These are phyloP conservation scores for Rosellinia necatrix DNA, from an alignment of 2,329 filamentous ascomycete species.

Conservation along the genomic window DNA sequence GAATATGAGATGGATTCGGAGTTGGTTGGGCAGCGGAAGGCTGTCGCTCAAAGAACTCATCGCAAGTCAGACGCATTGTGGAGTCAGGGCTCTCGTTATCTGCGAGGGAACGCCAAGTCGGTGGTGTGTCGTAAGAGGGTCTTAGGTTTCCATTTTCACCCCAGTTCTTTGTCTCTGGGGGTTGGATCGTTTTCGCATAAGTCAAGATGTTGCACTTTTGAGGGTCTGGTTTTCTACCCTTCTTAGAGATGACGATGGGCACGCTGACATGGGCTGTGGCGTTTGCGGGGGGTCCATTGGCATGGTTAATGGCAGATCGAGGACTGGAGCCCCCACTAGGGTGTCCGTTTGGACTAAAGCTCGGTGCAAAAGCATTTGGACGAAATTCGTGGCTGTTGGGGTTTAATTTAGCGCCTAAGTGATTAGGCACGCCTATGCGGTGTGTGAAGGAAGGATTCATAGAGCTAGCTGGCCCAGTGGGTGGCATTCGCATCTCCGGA, in stretches of 20 bases:
- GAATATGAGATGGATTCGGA: slow-evolving; percentile 69
- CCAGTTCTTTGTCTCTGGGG: slow-evolving; percentile 64
- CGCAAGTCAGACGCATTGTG: slow-evolving; percentile 70
- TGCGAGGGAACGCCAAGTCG: slow-evolving; percentile 77
- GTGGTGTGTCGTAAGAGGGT: slow-evolving; percentile 80
- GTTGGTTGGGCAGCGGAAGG: slow-evolving; percentile 66
- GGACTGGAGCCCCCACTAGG: slow-evolving; percentile 76
- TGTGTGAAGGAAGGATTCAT: slow-evolving; percentile 58
- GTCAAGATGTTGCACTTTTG: slow-evolving; percentile 66
- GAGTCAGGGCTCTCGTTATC: slow-evolving; percentile 73
- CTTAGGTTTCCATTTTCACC: slow-evolving; percentile 81
- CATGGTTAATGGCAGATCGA: slow-evolving; percentile 61
- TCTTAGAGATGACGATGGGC: slow-evolving; percentile 67
- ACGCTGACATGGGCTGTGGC: slow-evolving; percentile 35
- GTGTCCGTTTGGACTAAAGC: slow-evolving; percentile 75
- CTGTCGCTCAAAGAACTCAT: slow-evolving; percentile 76
- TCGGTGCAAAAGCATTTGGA: slow-evolving; percentile 77
- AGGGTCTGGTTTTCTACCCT: slow-evolving; percentile 72
- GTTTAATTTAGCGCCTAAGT: slow-evolving; percentile 63
- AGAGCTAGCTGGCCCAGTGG: slow-evolving; percentile 71
- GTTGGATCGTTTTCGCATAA: slow-evolving; percentile 58
- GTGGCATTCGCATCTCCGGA: slow-evolving; percentile 70
- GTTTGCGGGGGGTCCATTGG: slow-evolving; percentile 39
- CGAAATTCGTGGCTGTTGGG: slow-evolving; percentile 78
- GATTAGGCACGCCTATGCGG: slow-evolving; percentile 56